A percentile compares a stretch with the other conserved stretches of the same genome.
These are phyloP conservation scores for Pseudohalonectria lignicola DNA, from an alignment of 2,329 filamentous ascomycete genomes.

Conservation along the genomic window DNA sequence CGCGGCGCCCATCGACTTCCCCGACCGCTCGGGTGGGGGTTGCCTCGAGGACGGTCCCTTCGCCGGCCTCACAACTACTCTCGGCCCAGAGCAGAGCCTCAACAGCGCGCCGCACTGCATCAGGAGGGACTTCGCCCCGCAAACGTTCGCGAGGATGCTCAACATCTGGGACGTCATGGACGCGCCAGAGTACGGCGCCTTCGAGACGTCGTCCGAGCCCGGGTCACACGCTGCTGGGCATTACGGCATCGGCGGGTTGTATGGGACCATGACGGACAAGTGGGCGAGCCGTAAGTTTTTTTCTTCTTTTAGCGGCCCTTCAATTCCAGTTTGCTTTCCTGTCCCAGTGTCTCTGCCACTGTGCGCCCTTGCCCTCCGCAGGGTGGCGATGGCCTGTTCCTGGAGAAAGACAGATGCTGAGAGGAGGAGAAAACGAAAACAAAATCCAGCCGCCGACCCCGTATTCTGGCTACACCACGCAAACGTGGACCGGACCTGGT, in stretches of 20 bases:
- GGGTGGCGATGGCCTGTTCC: too few relatives aligned
- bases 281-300: slow-evolving; percentile 3
- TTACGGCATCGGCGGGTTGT: slow-evolving; percentile 3
- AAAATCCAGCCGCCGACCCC: slow-evolving; percentile 12
- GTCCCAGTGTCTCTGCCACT: too few relatives aligned
- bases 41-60: slow-evolving; percentile 39
- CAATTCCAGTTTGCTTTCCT: not conserved
- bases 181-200: not conserved
- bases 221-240: slow-evolving; percentile 3
- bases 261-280: slow-evolving; percentile 4
- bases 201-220: not conserved
- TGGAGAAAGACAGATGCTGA: not conserved
- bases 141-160: not conserved
- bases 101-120: slow-evolving; percentile 2
- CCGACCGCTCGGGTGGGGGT: slow-evolving; percentile 38
- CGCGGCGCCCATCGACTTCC: slow-evolving; percentile 8
- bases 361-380: too few relatives aligned
- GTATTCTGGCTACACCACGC: slow-evolving; percentile 22
- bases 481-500: slow-evolving; percentile 21
- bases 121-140: slow-evolving; percentile 1
- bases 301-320: not conserved
- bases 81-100: slow-evolving; percentile 13
- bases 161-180: not conserved
- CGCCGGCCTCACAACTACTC: slow-evolving; percentile 25
- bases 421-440: not conserved